These are phyloP conservation scores for Tylopilus subfusipes DNA, from an alignment of 768 basidiomycete genomes.

Conservation along the genomic window DNA sequence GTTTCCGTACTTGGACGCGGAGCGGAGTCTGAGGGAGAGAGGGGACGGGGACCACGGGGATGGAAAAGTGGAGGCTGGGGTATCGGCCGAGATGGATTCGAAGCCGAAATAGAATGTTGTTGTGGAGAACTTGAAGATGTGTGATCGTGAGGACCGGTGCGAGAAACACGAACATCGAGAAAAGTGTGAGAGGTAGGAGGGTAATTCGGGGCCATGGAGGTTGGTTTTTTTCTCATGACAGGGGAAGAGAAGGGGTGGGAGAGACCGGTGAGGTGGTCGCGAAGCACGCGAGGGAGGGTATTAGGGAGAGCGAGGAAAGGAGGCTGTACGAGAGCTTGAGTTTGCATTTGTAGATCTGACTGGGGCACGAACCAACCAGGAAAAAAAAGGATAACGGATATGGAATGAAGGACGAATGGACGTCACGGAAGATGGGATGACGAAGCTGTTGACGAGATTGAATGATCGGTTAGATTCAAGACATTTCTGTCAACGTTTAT, in stretches of 20 bases:
- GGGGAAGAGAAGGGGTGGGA: conserved; percentile 27
- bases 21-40: conserved; percentile 5
- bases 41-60: conserved; percentile 9
- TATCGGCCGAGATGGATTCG: conserved; percentile 16
- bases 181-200: conserved; percentile 31
- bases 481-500: conserved; percentile 27
- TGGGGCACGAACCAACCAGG: conserved; percentile 12
- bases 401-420: conserved; percentile 18
- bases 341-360: conserved; percentile 24
- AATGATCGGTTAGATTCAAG: conserved; percentile 25
- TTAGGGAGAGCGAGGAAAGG: conserved; percentile 16
- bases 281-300: conserved; percentile 12
- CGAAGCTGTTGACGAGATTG: conserved; percentile 25
- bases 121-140: conserved; percentile 15
- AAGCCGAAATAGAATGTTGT: conserved; percentile 11
- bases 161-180: conserved; percentile 33
- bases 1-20: not conserved
- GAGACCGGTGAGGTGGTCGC: conserved; percentile 22
- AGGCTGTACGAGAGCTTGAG: conserved; percentile 27
- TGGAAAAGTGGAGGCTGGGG: conserved; percentile 20
- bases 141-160: conserved; percentile 33
- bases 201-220: conserved; percentile 30
- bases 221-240: conserved; percentile 36
- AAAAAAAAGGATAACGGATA: conserved; percentile 16
- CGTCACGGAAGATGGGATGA: conserved; percentile 13